Evolutionary conservation across 2,329 filamentous ascomycete species (phyloP), one percentile per base, ranked within the genome.

Genomic region (Fusarium incarnatum): DNA sequence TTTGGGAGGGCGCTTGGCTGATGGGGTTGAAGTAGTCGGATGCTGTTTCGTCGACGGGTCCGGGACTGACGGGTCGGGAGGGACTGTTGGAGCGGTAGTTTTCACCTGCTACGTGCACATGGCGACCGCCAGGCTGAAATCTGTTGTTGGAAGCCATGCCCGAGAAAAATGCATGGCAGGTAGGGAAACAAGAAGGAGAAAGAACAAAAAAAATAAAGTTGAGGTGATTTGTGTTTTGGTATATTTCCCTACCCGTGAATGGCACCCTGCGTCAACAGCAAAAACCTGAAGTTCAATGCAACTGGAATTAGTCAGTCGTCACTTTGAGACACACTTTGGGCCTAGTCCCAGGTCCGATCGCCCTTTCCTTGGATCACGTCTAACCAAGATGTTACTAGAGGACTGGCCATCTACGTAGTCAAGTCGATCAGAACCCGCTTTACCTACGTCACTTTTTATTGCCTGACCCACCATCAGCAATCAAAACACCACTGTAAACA

Each of bases 1-100:
- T 40, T n/a, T 74, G 72, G 4, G 74, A 75, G 18, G 72, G 67
- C 18, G 58, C 63, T n/a, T 62, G 62, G 28, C 59, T 70, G 41
- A 74, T 54, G 25, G 73, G 54, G 40, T 74, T 71, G 16, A 76
- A 76, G 49, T 76, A 76, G 12, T 73, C 74, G 28, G 60, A 44
- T 37, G 61, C 68, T 27, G 71, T 62, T 18, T 76, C 75, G 53
- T 69, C 68, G 47, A 67, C 9, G 37, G 74, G 71, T 7, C 53
- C 58, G 18, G 72, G 72, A 27, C 68, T 74, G 25, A 40, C 60
- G 7, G 73, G 16, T 62, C 61, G n/a, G 57, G 37, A 45, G n/a
- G 42, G 72, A 40, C 70, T 75, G n/a, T 62, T 66, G 25, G 63
- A 58, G 25, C 67, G 71, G 28, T 44, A 20, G 42, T 42, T 13